These are phyloP conservation scores for Aspergillus brunneoviolaceus DNA, from an alignment of 2,329 filamentous ascomycete genomes.

Conservation along the genomic window DNA sequence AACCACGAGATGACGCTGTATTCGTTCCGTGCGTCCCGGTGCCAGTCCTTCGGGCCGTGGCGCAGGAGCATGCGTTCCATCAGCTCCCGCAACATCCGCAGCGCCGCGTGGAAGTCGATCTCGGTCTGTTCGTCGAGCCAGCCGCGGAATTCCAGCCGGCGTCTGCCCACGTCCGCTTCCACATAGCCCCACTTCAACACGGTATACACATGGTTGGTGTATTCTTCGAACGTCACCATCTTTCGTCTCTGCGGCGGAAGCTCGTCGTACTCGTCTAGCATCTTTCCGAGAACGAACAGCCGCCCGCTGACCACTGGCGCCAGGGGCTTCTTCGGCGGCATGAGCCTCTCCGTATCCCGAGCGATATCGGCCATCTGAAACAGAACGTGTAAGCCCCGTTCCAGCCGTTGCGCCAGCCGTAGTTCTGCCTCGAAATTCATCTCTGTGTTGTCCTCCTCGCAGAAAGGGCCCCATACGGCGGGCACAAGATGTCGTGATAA, in stretches of 20 bases:
- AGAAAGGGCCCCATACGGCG: constrained; percentile 30
- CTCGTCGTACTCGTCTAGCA: constrained; percentile 24
- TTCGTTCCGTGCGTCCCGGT: constrained; percentile 27
- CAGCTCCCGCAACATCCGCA: constrained; percentile 32
- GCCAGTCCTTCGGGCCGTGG: constrained; percentile 29
- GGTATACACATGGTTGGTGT: constrained; percentile 25
- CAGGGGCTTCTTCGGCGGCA: constrained; percentile 10
- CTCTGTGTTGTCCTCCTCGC: constrained; percentile 21
- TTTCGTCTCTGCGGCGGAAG: constrained; percentile 15
- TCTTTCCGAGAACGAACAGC: constrained; percentile 16
- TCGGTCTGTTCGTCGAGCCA: constrained; percentile 25
- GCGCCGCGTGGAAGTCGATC: constrained; percentile 28
- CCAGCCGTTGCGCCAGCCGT: constrained; percentile 24
- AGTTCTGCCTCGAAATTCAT: constrained; percentile 30
- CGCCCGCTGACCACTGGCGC: constrained; percentile 18
- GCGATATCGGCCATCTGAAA: constrained; percentile 33
- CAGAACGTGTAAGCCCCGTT: constrained; percentile 29
- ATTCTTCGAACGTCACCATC: constrained; percentile 18
- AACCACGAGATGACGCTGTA: constrained; percentile 32
- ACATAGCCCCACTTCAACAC: constrained; percentile 24
- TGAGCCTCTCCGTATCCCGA: constrained; percentile 17
- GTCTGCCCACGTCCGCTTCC: constrained; percentile 28
- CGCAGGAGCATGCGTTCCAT: constrained; percentile 30
- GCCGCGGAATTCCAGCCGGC: constrained; percentile 24
- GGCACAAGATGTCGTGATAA: constrained; percentile 27